Percentiles rank a stretch among this genome's conserved stretches.
phyloP scores from a whole-genome alignment of 2,329 filamentous ascomycete species.

The Calycina herbarum region DNA sequence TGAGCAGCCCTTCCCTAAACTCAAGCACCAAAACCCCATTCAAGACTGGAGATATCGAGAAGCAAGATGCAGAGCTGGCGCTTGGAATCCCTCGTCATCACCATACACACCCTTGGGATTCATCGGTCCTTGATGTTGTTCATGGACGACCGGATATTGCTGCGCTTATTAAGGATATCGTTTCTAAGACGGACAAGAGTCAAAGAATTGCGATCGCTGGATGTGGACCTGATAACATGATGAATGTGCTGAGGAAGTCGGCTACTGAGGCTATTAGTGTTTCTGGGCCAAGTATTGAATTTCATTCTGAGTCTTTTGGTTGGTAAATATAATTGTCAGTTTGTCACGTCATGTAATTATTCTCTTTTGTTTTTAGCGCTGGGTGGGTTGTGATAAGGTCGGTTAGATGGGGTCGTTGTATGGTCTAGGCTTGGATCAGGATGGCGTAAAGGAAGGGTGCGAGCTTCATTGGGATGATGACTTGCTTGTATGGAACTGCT shows the following conservation, averaged over 20 bases:
- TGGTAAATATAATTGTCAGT: conserved; percentile 22
- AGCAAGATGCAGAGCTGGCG: not conserved
- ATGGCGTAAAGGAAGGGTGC: no score
- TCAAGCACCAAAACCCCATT: not conserved
- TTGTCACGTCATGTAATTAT: not conserved
- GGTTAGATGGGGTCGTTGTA: not conserved
- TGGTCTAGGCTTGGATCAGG: not conserved
- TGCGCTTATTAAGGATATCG: conserved; percentile 41
- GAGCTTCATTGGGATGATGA: no score
- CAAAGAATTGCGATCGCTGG: conserved; percentile 48
- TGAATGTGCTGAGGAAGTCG: conserved; percentile 46
- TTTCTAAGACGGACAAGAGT: conserved; percentile 37
- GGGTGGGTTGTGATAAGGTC: not conserved
- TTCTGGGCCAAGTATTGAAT: conserved; percentile 49
- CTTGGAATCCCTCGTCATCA: not conserved
- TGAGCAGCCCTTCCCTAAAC: no score
- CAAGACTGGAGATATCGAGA: conserved; percentile 15
- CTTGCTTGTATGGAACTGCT: no score
- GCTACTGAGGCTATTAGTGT: conserved; percentile 46
- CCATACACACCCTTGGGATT: conserved; percentile 13
- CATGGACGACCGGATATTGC: conserved; percentile 45
- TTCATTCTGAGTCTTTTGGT: conserved; percentile 47
- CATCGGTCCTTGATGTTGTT: conserved; percentile 17
- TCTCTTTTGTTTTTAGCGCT: not conserved
- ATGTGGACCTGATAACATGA: conserved; percentile 49